These are phyloP conservation scores for Aspergillus diversus DNA, from an alignment of 495 filamentous ascomycete genomes.

Conservation along the genomic window DNA sequence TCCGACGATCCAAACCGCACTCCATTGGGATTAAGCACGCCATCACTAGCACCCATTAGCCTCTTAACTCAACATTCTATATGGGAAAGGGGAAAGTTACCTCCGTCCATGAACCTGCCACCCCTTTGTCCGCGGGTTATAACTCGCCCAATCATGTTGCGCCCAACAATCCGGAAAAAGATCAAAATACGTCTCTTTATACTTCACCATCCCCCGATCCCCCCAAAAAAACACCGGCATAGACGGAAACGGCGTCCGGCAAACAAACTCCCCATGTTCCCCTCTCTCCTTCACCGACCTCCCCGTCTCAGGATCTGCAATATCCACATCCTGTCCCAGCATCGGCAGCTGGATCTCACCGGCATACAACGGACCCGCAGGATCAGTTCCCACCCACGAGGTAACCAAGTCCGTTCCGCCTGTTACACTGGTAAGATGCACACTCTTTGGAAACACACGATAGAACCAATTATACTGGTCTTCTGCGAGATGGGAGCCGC, in stretches of 20 bases:
- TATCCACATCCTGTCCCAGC: constrained; percentile 47
- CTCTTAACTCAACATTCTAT: no score
- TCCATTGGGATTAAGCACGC: constrained; percentile 76
- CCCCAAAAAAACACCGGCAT: constrained; percentile 75
- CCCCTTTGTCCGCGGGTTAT: background rate
- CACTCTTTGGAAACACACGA: constrained; percentile 65
- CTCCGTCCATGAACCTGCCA: background rate
- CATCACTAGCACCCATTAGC: constrained; percentile 49
- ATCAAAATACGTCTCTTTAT: constrained; percentile 72
- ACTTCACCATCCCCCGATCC: constrained; percentile 56
- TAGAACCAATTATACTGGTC: constrained; percentile 82
- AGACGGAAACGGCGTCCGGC: constrained; percentile 70
- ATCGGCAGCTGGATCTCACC: constrained; percentile 68
- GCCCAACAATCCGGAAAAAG: constrained; percentile 46
- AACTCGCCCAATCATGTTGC: constrained; percentile 1
- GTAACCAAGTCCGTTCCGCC: constrained; percentile 79
- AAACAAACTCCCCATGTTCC: constrained; percentile 73
- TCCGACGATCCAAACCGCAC: constrained; percentile 79
- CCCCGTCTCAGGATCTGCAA: background rate
- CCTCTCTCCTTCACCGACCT: constrained; percentile 43
- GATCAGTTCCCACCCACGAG: constrained; percentile 69
- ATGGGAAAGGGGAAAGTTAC: no score
- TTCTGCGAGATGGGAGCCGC: constrained; percentile 77
- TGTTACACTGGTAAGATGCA: constrained; percentile 71
- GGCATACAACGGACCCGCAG: constrained; percentile 67